These are phyloP conservation scores for Sugiyamaella lignohabitans DNA, from an alignment of 805 yeast species.

Conservation along the genomic window DNA sequence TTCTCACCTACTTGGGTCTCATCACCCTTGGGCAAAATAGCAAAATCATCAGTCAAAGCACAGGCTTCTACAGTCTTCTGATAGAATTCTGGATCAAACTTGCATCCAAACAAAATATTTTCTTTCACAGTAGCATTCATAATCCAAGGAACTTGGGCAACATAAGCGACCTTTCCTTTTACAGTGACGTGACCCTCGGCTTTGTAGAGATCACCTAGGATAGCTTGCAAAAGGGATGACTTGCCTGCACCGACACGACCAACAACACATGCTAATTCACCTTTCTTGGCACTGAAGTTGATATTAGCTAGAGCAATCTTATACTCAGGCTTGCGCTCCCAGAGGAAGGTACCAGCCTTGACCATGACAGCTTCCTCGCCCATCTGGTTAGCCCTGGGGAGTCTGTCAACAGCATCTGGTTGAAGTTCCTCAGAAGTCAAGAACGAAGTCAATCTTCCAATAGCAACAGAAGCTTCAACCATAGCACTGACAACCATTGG, in stretches of 20 bases:
- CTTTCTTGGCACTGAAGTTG: conserved; percentile 64
- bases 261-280: conserved; percentile 76
- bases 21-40: conserved; percentile 67
- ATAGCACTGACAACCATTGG: conserved; percentile 84
- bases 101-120: conserved; percentile 63
- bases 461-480: conserved; percentile 70
- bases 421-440: conserved; percentile 72
- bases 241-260: conserved; percentile 92
- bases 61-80: conserved; percentile 54
- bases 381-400: conserved; percentile 44
- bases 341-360: conserved; percentile 34
- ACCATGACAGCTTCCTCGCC: conserved; percentile 56
- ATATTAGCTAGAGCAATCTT: conserved; percentile 55
- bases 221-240: conserved; percentile 71
- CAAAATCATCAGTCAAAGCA: conserved; percentile 59
- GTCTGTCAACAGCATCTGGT: conserved; percentile 57
- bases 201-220: conserved; percentile 77
- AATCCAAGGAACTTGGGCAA: conserved; percentile 91
- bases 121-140: conserved; percentile 87
- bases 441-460: conserved; percentile 59
- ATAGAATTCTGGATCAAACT: conserved; percentile 47
- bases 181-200: conserved; percentile 64
- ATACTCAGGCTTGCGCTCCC: conserved; percentile 60
- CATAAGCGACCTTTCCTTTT: conserved; percentile 80
- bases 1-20: conserved; percentile 76